A percentile compares a stretch with the other conserved stretches of the same genome.
phyloP scores from a whole-genome alignment of 2,329 filamentous ascomycete genomes.

The Colletotrichum sp. region DNA sequence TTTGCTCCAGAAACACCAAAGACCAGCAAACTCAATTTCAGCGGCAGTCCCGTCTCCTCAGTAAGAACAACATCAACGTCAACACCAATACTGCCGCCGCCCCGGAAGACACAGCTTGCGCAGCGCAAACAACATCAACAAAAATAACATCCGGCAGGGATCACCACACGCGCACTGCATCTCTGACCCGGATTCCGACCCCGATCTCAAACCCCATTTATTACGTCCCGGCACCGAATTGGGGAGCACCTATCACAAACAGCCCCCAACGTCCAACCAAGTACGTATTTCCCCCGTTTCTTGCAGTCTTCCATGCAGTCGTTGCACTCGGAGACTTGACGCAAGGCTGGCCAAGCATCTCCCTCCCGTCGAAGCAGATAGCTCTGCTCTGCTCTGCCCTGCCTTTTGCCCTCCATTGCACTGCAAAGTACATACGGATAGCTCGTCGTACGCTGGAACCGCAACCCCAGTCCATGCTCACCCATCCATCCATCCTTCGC shows the following conservation, averaged over 20 bases:
- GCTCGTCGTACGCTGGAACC: background rate
- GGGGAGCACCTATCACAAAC: background rate
- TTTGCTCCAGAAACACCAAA: slow-evolving; percentile 8
- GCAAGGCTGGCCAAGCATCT: background rate
- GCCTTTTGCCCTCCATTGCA: background rate
- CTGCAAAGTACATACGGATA: background rate
- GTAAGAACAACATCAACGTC: no score
- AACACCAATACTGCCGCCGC: background rate
- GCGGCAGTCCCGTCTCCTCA: background rate
- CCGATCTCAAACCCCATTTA: slow-evolving; percentile 3
- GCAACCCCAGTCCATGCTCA: background rate
- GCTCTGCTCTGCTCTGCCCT: background rate
- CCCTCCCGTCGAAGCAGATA: background rate
- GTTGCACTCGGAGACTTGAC: background rate
- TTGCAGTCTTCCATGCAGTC: background rate
- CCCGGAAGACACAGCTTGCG: background rate
- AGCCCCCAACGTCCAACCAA: background rate
- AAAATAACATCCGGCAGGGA: slow-evolving; percentile 8
- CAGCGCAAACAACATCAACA: background rate
- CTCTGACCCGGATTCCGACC: slow-evolving; percentile 15
- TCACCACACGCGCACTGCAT: background rate
- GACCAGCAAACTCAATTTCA: background rate
- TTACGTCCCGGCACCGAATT: background rate
- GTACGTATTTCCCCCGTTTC: background rate
- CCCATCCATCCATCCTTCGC: background rate